Evolutionary conservation across 768 basidiomycete genomes (phyloP).

Genomic region (Cystofilobasidium ferigula): DNA sequence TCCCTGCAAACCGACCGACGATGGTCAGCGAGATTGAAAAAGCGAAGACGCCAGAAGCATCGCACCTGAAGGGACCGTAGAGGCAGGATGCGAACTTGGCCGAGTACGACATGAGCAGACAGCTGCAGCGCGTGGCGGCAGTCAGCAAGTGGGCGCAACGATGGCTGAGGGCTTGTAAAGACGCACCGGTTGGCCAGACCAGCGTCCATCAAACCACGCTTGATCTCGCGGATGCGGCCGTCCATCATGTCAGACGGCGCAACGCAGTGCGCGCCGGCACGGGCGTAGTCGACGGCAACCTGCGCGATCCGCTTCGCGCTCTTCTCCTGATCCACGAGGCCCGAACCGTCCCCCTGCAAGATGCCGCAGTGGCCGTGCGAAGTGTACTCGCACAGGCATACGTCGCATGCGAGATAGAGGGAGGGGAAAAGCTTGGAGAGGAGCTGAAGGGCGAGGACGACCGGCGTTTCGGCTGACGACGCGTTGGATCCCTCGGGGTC

Average conservation of each 20-base stretch:
- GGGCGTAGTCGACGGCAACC: constrained; percentile 82
- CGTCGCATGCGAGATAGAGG: constrained; percentile 84
- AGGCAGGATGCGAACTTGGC: constrained; percentile 93
- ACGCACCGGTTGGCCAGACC: constrained; percentile 63
- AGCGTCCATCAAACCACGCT: constrained; percentile 66
- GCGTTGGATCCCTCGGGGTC: constrained; percentile 74
- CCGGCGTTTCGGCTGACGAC: constrained; percentile 79
- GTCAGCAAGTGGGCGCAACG: neutral
- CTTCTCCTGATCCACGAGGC: constrained; percentile 20
- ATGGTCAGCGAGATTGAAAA: neutral
- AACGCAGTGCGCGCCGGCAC: constrained; percentile 93
- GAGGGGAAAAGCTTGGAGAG: constrained; percentile 66
- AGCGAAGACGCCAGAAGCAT: neutral
- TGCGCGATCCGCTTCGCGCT: constrained; percentile 51
- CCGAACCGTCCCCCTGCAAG: constrained; percentile 22
- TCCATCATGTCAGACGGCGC: constrained; percentile 99
- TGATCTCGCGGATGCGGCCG: constrained; percentile 81
- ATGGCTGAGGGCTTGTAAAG: no score
- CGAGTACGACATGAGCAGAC: constrained; percentile 89
- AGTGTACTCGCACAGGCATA: constrained; percentile 99
- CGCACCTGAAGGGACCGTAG: constrained; percentile 90
- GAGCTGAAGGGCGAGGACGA: constrained; percentile 79
- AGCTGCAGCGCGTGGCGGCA: constrained; percentile 32
- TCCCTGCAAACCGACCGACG: constrained; percentile 48
- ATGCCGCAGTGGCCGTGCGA: constrained; percentile 91